Conservation (phyloP, 1,139 yeast species). For the Scheffersomyces stambukii region DNA sequence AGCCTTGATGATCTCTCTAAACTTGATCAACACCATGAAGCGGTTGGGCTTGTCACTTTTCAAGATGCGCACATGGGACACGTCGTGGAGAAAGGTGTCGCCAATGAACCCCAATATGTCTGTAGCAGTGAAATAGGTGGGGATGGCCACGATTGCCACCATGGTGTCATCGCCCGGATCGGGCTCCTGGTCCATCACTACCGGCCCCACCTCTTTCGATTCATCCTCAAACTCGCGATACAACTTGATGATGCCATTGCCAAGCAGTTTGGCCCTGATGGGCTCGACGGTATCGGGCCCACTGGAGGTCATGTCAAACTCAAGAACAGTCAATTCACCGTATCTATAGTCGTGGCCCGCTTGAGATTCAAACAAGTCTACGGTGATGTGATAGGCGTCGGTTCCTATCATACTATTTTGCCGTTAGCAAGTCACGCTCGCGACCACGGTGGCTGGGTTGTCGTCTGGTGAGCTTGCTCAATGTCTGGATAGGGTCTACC, state of each 20-base stretch:
- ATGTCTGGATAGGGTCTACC: too few relatives aligned
- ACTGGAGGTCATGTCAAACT: background rate
- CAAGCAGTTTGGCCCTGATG: slow-evolving; percentile 55
- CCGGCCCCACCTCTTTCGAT: too few relatives aligned
- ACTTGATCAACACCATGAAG: slow-evolving; percentile 74
- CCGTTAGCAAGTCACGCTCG: too few relatives aligned
- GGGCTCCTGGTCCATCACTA: slow-evolving; percentile 5
- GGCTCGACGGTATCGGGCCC: slow-evolving; percentile 35
- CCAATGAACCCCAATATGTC: slow-evolving; percentile 82
- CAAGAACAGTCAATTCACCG: too few relatives aligned
- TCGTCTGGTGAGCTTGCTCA: too few relatives aligned
- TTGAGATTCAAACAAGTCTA: slow-evolving; percentile 17
- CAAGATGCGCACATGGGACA: slow-evolving; percentile 72
- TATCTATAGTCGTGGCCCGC: slow-evolving; percentile 20
- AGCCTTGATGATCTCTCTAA: slow-evolving; percentile 53
- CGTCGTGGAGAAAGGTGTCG: slow-evolving; percentile 47
- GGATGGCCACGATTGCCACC: slow-evolving; percentile 78
- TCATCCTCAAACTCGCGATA: slow-evolving; percentile 47
- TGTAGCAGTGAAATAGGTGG: slow-evolving; percentile 82
- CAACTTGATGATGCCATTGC: slow-evolving; percentile 70
- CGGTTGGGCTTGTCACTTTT: slow-evolving; percentile 66
- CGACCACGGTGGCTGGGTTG: too few relatives aligned
- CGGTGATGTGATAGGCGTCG: slow-evolving; percentile 36
- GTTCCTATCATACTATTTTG: slow-evolving; percentile 37
- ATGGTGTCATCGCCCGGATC: slow-evolving; percentile 54